Conservation (phyloP, 139 green algal species). For the Tetradesmus obliquus region DNA sequence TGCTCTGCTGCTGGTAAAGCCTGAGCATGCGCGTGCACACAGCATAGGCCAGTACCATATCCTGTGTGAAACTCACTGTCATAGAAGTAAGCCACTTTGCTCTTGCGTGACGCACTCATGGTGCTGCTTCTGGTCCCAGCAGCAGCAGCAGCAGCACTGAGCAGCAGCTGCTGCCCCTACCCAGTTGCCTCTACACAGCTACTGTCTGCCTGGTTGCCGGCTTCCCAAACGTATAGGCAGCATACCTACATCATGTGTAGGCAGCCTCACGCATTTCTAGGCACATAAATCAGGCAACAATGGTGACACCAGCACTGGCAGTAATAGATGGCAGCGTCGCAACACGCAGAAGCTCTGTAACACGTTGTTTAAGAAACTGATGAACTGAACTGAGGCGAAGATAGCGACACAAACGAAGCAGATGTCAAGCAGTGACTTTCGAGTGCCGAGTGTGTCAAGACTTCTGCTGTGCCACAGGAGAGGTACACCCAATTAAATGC, state of each 20-base stretch:
- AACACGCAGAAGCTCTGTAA: no score
- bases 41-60: not conserved
- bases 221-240: not conserved
- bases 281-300: no score
- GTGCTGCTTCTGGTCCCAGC: not conserved
- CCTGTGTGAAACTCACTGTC: slow-evolving; percentile 67
- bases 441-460: not conserved
- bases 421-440: not conserved
- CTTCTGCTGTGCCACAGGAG: no score
- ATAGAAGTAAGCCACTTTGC: slow-evolving; percentile 89
- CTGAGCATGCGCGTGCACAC: not conserved
- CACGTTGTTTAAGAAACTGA: no score
- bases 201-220: not conserved
- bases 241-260: not conserved
- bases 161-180: not conserved
- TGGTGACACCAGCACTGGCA: no score
- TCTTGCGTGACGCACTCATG: slow-evolving; percentile 64
- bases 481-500: no score
- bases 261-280: no score
- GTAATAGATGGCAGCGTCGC: no score
- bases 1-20: no score
- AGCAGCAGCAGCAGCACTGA: not conserved
- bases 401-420: not conserved
- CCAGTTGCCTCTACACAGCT: not conserved
- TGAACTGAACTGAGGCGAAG: no score